phyloP scores from a whole-genome alignment of 306 rosid genomes.

The Pterocarpus macrocarpus region DNA sequence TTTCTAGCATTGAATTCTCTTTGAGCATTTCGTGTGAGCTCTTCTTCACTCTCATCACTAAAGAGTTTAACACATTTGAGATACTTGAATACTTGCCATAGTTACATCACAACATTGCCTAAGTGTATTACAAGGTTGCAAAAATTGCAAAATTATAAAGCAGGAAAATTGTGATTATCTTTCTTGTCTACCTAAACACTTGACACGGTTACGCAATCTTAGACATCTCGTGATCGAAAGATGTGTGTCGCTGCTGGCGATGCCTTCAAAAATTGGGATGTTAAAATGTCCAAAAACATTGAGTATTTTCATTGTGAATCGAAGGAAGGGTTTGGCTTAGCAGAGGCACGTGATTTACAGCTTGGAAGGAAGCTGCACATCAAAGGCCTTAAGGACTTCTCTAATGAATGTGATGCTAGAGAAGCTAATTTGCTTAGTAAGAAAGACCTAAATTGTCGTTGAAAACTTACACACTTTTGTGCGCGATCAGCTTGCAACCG shows the following conservation, averaged over 20 bases:
- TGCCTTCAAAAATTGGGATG: constrained; percentile 12
- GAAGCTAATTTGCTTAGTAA: constrained; percentile 1
- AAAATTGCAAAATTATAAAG: constrained; percentile 21
- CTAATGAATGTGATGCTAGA: not conserved
- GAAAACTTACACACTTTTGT: constrained; percentile 14
- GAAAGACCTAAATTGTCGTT: not conserved
- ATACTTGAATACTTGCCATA: not conserved
- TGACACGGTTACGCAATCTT: not conserved
- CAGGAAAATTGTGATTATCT: rapidly evolving
- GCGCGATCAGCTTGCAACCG: not conserved
- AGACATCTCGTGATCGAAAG: not conserved
- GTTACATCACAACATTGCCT: not conserved
- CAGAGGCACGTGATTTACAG: constrained; percentile 6
- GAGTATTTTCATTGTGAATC: constrained; percentile 4
- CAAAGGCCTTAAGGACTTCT: not conserved
- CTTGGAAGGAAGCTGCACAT: constrained; percentile 16
- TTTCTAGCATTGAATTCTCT: not conserved
- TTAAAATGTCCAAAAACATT: not conserved
- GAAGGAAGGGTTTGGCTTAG: not conserved
- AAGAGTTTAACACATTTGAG: constrained; percentile 7
- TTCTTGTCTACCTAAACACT: not conserved
- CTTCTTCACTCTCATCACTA: not conserved
- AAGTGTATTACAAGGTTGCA: not conserved
- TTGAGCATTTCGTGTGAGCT: not conserved
- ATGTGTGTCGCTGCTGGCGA: not conserved